phyloP scores from a whole-genome alignment of 176 grass and related monocot genomes.

The Aegilops tauschii region DNA sequence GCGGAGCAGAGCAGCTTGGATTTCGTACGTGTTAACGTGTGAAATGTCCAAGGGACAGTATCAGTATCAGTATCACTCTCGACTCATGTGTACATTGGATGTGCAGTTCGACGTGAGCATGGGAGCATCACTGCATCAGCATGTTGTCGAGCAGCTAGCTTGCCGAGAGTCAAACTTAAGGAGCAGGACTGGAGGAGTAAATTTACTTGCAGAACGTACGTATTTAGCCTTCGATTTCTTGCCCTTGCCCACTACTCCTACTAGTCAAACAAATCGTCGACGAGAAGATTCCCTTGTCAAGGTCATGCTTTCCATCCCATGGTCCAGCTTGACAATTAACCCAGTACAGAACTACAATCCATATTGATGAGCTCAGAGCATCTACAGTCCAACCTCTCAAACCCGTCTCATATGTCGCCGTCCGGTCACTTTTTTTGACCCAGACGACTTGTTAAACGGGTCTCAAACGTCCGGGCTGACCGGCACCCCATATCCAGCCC shows the following conservation, averaged over 20 bases:
- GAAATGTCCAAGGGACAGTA: neutral
- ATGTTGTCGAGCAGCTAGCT: neutral
- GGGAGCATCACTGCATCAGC: neutral
- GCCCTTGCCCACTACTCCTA: neutral
- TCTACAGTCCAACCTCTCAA: too few relatives aligned
- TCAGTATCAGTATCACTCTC: neutral
- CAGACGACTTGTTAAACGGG: too few relatives aligned
- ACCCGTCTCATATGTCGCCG: too few relatives aligned
- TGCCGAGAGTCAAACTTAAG: neutral
- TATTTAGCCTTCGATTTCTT: neutral
- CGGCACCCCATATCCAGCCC: too few relatives aligned
- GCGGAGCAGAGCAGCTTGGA: neutral
- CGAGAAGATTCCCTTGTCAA: neutral
- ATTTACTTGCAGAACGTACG: neutral
- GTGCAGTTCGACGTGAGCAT: neutral
- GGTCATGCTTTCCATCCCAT: neutral
- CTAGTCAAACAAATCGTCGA: neutral
- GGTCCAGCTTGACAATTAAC: neutral
- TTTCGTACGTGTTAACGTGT: neutral
- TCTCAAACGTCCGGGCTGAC: too few relatives aligned
- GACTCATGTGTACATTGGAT: neutral
- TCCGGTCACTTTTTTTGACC: too few relatives aligned
- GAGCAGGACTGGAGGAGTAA: neutral
- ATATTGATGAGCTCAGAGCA: too few relatives aligned
- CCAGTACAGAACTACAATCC: neutral